Evolutionary conservation across 129 eudicot genomes (phyloP).

Genomic region (Rutidosis leptorrhynchoides): DNA sequence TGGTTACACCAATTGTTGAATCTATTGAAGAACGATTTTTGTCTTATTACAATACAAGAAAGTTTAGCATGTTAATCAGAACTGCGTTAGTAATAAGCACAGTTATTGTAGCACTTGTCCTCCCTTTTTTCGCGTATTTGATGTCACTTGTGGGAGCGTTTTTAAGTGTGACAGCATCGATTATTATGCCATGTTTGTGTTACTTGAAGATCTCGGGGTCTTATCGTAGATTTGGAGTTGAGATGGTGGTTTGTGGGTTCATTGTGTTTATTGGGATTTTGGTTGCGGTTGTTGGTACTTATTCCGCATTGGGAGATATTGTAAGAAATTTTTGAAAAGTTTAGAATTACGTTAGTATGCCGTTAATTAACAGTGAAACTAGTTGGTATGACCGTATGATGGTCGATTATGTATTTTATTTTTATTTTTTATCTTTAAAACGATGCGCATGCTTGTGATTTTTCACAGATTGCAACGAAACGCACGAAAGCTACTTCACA

Average conservation of each 20-base stretch:
- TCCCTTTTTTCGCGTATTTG: constrained; percentile 68
- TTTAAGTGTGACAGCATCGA: constrained; percentile 72
- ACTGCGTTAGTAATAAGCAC: constrained; percentile 61
- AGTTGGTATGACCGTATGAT: no score
- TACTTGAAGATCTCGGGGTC: constrained; percentile 70
- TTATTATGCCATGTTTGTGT: constrained; percentile 72
- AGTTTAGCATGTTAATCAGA: constrained; percentile 49
- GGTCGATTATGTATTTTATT: no score
- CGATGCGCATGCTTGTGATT: no score
- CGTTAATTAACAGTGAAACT: no score
- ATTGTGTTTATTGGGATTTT: constrained; percentile 45
- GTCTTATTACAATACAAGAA: constrained; percentile 33
- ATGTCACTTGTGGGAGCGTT: constrained; percentile 97
- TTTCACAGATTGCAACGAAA: no score
- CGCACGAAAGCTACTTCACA: no score
- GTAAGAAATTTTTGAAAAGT: constrained; percentile 18
- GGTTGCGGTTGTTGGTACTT: constrained; percentile 63
- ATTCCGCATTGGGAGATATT: constrained; percentile 50
- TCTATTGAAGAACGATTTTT: constrained; percentile 49
- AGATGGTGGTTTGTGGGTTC: constrained; percentile 33
- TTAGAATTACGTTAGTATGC: no score
- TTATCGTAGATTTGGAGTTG: constrained; percentile 46
- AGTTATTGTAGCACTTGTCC: constrained; percentile 56
- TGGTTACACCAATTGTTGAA: constrained; percentile 69
- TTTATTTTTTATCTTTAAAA: no score